Evolutionary conservation across 2,329 filamentous ascomycete genomes (phyloP), one percentile per base, ranked within the genome.

Genomic region (Neopestalotiopsis rosae): DNA sequence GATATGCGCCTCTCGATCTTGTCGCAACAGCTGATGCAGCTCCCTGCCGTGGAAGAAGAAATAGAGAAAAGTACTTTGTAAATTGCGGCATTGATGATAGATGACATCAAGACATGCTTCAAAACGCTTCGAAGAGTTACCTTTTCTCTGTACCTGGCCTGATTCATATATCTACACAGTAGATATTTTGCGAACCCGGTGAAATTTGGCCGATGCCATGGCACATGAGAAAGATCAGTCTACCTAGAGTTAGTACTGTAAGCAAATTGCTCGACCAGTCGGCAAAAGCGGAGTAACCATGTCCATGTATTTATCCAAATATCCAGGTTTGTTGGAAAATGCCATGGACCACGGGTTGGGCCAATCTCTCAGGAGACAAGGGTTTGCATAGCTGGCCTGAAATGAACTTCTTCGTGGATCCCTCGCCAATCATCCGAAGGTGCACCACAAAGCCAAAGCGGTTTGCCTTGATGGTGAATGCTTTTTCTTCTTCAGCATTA

Each of bases 281-380:
- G 61, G 40, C 38, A 64, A 64, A 49, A 64, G 14, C 38, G 61
- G 61, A 49, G 40, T 64, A 49, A n/a, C 34, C 14, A 1, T 52
- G 45, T 9, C 45, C 45, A 52, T 52, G 45, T 40, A 64, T 64
- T 64, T 64, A 64, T 49, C 61, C 61, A 64, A 20, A 49, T 45
- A 24, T 49, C 61, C n/a, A 28, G 24, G 57, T 13, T 10, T 34
- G 4, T 20, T 49, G 42, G 38, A 52, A 28, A 28, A 45, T 64
- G 17, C 40, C 40, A 32, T 49, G 40, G 17, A 20, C 45, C 14
- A 52, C n/a, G 45, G 45, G 45, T 17, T 24, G 17, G 45, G 45
- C 9, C 45, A 52, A 52, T 52, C 9, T 52, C 45, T 52, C 45
- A 20, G 2, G 20, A 52, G 45, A 52, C 45, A 52, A 52, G 45